phyloP scores from a whole-genome alignment of 306 rosid species.

The Ormosia semicastrata region DNA sequence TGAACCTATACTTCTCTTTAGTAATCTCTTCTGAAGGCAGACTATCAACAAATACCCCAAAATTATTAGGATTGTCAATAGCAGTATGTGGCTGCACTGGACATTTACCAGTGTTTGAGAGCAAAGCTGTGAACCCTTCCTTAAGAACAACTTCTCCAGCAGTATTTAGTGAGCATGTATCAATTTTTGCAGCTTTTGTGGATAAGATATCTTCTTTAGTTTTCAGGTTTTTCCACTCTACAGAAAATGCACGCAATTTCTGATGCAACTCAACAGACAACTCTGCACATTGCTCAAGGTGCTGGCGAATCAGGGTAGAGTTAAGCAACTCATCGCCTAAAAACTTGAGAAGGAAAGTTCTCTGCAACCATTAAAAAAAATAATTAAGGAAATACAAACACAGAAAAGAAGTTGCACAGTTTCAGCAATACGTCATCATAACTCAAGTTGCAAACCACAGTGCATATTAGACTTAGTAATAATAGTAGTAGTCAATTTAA shows the following conservation, averaged over 20 bases:
- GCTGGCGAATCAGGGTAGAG: conserved; percentile 73
- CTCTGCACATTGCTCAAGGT: conserved; percentile 93
- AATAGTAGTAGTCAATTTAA: background rate
- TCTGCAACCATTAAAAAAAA: conserved; percentile 56
- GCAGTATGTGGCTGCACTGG: conserved; percentile 37
- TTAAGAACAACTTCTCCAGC: conserved; percentile 51
- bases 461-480: background rate
- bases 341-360: conserved; percentile 77
- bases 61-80: conserved; percentile 39
- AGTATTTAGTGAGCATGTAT: conserved; percentile 30
- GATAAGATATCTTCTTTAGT: conserved; percentile 74
- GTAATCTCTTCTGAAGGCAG: conserved; percentile 44
- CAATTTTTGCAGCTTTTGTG: conserved; percentile 69
- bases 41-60: conserved; percentile 43
- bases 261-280: conserved; percentile 78
- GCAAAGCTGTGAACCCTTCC: conserved; percentile 46
- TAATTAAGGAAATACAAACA: conserved; percentile 19
- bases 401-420: background rate
- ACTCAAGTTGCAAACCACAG: conserved; percentile 18
- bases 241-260: conserved; percentile 67
- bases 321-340: conserved; percentile 91
- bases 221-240: conserved; percentile 88
- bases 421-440: background rate
- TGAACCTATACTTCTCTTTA: conserved; percentile 48
- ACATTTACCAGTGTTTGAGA: conserved; percentile 45